Base-by-base conservation (phyloP, 371 early-diverging fungal genomes). In the Entomophthora muscae region DNA sequence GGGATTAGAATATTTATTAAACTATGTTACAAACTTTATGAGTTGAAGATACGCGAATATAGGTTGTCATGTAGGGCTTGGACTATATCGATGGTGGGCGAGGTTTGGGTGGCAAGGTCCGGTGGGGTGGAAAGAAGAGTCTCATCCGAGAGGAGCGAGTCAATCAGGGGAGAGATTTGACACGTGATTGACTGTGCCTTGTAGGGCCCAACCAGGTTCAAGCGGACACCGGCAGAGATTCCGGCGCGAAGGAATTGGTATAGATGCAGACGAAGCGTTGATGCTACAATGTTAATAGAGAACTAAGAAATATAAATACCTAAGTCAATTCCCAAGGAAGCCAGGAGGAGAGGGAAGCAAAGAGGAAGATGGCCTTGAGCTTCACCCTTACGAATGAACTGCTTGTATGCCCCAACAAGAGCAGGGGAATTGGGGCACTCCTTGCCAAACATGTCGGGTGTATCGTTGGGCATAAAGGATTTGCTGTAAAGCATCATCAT, bases 1-100 rank as follows among this genome's bases (percentile, higher is more conserved):
- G n/a, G n/a, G n/a, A n/a, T n/a, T n/a, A n/a, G n/a, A n/a, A n/a
- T n/a, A n/a, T n/a, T n/a, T n/a, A n/a, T n/a, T n/a, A n/a, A n/a
- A n/a, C n/a, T n/a, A n/a, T n/a, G n/a, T n/a, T n/a, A n/a, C n/a
- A n/a, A n/a, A n/a, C n/a, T n/a, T 57, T 28, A 57, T 22, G 58
- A 57, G 68, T 90, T 91, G 70, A 93, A 93, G 61, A 93, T 72
- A 42, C 91, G 71, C 21, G 90, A 83, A 71, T 91, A 93, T 59
- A 93, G 75, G 28, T 86, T 78, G 69, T 90, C 91, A 72, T 93
- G 94, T 73, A 87, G 75, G 5, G 91, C 91, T 72, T 90, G 90
- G 63, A 86, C 83, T 7, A 93, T 81, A 76, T 93, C 94, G 0
- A 89, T 69, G 0, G 90, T 65, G 1, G 91, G 86, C 65, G 79